Evolutionary conservation across 1,284 basidiomycete genomes (phyloP).

Genomic region (Paramarasmius palmivorus): DNA sequence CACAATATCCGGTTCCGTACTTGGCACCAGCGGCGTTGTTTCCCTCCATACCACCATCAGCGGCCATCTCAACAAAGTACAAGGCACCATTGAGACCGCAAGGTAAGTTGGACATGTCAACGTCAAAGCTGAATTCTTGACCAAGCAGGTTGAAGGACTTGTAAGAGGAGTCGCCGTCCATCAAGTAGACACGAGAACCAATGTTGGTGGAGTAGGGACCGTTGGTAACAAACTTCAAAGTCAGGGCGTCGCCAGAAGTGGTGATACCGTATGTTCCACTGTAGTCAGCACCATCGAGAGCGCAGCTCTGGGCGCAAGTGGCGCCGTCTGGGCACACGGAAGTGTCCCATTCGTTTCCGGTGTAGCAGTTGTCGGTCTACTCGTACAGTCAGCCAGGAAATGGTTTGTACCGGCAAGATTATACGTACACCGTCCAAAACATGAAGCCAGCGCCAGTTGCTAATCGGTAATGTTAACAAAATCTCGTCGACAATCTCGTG

Average conservation of each 20-base stretch:
- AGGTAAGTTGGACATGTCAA: slow-evolving; percentile 54
- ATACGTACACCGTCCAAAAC: slow-evolving; percentile 19
- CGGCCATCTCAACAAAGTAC: slow-evolving; percentile 48
- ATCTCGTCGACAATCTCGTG: slow-evolving; percentile 15
- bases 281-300: slow-evolving; percentile 61
- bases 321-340: slow-evolving; percentile 46
- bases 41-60: slow-evolving; percentile 52
- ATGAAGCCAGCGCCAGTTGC: slow-evolving; percentile 41
- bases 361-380: slow-evolving; percentile 55
- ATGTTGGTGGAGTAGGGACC: slow-evolving; percentile 33
- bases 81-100: slow-evolving; percentile 57
- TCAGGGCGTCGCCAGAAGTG: slow-evolving; percentile 45
- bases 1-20: slow-evolving; percentile 60
- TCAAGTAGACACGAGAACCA: slow-evolving; percentile 56
- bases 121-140: slow-evolving; percentile 50
- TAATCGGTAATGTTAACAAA: slow-evolving; percentile 41
- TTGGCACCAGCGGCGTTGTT: slow-evolving; percentile 58
- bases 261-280: slow-evolving; percentile 43
- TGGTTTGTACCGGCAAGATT: slow-evolving; percentile 29
- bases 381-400: slow-evolving; percentile 36
- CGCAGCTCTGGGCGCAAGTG: slow-evolving; percentile 53
- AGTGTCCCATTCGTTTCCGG: slow-evolving; percentile 51
- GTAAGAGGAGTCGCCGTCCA: slow-evolving; percentile 38
- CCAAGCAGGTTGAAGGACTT: slow-evolving; percentile 53
- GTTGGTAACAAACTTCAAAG: slow-evolving; percentile 50